A percentile compares a stretch with the other conserved stretches of the same genome.
phyloP scores from a whole-genome alignment of 2,329 filamentous ascomycete species.

The Epichloe elymi region DNA sequence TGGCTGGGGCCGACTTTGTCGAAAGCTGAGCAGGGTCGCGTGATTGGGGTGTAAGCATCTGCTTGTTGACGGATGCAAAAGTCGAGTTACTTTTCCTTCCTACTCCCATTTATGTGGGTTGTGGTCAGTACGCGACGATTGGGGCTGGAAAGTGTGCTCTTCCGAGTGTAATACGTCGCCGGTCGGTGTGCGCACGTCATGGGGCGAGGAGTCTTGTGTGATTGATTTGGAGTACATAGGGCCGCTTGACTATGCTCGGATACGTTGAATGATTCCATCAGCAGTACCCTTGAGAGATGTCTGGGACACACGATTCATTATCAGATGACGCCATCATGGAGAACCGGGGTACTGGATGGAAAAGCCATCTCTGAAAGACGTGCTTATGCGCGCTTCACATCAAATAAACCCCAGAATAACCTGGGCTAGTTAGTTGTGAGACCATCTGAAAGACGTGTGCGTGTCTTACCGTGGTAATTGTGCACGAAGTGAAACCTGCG shows the following conservation, averaged over 20 bases:
- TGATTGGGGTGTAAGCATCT: neutral
- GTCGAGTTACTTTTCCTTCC: neutral
- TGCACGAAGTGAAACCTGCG: neutral
- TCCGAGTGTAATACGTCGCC: neutral
- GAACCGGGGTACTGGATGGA: conserved; percentile 1
- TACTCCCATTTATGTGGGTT: neutral
- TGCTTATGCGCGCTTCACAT: neutral
- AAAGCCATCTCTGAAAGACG: conserved; percentile 3
- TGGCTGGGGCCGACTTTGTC: neutral
- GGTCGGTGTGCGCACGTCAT: neutral
- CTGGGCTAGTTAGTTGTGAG: neutral
- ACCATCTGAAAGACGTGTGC: neutral
- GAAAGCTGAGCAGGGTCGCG: neutral
- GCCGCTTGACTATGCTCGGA: neutral
- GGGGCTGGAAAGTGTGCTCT: neutral
- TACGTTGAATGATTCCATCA: neutral
- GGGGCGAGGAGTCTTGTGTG: neutral
- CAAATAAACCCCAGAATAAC: neutral
- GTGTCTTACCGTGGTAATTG: neutral
- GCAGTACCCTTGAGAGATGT: neutral
- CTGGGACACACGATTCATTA: neutral
- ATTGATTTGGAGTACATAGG: neutral
- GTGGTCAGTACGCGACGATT: neutral
- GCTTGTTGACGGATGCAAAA: neutral
- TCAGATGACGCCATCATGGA: neutral